Conservation (phyloP, 805 yeast genomes). For the Cyberlindnera saturnus region DNA sequence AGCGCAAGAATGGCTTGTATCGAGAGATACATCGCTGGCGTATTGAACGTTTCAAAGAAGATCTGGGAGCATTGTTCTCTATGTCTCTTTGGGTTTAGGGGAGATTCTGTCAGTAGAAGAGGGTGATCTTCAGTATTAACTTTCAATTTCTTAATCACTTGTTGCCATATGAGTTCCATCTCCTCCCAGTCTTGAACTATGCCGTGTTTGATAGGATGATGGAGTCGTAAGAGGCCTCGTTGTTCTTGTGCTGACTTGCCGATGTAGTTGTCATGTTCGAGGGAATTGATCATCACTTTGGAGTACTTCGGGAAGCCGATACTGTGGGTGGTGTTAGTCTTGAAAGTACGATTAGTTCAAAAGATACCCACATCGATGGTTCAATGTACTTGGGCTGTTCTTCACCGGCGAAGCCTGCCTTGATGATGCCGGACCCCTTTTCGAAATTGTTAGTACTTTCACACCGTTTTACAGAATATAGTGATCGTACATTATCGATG, state of each 20-base stretch:
- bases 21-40: constrained; percentile 90
- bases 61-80: constrained; percentile 87
- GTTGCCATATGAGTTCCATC: constrained; percentile 78
- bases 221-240: constrained; percentile 68
- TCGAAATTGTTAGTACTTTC: constrained; percentile 3
- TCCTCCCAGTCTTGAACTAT: constrained; percentile 77
- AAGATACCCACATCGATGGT: constrained; percentile 41
- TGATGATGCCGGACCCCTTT: constrained; percentile 73
- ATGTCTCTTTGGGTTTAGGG: constrained; percentile 76
- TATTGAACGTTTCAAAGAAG: constrained; percentile 83
- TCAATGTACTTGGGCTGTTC: constrained; percentile 66
- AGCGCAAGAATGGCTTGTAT: constrained; percentile 84
- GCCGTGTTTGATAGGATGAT: constrained; percentile 78
- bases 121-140: constrained; percentile 75
- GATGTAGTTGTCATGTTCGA: constrained; percentile 61
- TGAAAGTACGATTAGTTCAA: neutral
- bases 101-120: constrained; percentile 81
- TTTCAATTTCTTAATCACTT: constrained; percentile 50
- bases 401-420: constrained; percentile 92
- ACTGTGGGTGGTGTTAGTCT: constrained; percentile 12
- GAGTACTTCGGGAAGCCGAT: constrained; percentile 83
- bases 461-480: neutral
- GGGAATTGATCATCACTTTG: constrained; percentile 71
- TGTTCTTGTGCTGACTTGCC: constrained; percentile 71
- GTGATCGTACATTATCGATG: constrained; percentile 48